Conservation (phyloP, 169 alveolate genomes). For the Cystoisospora suis region DNA sequence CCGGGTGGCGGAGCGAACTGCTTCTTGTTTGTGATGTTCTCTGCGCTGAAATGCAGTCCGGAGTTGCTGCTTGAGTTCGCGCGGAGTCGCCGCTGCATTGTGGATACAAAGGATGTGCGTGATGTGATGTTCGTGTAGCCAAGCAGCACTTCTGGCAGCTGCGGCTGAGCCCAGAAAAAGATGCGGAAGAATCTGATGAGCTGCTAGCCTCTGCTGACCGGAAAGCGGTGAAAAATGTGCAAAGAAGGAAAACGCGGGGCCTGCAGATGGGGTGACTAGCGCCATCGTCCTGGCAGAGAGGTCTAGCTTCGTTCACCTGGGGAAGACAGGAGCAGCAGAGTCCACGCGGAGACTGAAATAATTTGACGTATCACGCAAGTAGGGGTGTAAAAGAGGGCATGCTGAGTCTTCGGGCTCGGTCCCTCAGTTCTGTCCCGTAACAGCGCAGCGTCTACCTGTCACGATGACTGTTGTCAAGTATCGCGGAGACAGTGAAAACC, state of each 20-base stretch:
- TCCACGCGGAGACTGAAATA: neutral
- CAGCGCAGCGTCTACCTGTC: too few species aligned
- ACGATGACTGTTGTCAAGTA: too few species aligned
- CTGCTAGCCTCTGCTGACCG: slow-evolving; percentile 29
- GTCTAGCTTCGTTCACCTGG: neutral
- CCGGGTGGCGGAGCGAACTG: neutral
- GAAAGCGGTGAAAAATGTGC: slow-evolving; percentile 16
- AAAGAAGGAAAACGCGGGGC: slow-evolving; percentile 12
- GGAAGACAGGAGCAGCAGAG: neutral
- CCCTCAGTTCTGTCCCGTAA: too few species aligned
- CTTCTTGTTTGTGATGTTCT: neutral
- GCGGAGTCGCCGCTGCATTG: neutral
- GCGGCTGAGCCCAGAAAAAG: slow-evolving; percentile 26
- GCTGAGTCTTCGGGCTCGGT: too few species aligned
- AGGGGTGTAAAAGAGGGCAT: too few species aligned
- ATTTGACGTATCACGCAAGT: neutral
- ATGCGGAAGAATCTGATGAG: slow-evolving; percentile 27
- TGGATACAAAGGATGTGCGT: slow-evolving; percentile 29
- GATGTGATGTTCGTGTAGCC: slow-evolving; percentile 12
- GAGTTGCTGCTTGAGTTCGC: slow-evolving; percentile 12
- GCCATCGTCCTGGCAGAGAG: neutral
- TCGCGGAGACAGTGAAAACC: too few species aligned
- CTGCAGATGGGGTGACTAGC: neutral
- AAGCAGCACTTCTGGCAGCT: slow-evolving; percentile 9
- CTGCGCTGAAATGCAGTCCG: neutral